phyloP scores from a whole-genome alignment of 106 monocot genomes.

The Triglochin maritima region DNA sequence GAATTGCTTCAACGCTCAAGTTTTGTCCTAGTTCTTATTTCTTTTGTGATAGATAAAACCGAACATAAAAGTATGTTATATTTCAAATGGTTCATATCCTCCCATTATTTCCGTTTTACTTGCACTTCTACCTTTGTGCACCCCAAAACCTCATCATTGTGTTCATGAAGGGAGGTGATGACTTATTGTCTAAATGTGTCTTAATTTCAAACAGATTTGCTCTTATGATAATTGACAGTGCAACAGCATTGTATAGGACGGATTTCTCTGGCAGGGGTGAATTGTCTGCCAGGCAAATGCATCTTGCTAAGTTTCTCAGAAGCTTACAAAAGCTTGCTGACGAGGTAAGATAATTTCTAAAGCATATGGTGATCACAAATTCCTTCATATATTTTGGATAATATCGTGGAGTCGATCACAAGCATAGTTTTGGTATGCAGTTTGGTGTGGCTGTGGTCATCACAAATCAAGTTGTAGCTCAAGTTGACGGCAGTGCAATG shows the following conservation, averaged over 20 bases:
- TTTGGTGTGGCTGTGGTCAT: constrained; percentile 94
- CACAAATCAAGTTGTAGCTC: constrained; percentile 96
- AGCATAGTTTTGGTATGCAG: constrained; percentile 20
- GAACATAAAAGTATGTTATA: too few relatives aligned
- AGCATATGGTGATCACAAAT: background rate
- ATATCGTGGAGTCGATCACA: background rate
- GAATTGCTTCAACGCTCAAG: too few relatives aligned
- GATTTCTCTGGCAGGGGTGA: constrained; percentile 81
- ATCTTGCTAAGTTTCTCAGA: constrained; percentile 63
- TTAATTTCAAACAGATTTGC: constrained; percentile 38
- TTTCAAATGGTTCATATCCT: too few relatives aligned
- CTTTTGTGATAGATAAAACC: too few relatives aligned
- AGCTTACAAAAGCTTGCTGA: constrained; percentile 71
- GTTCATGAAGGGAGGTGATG: too few relatives aligned
- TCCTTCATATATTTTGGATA: background rate
- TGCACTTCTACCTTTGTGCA: too few relatives aligned
- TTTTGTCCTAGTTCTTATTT: too few relatives aligned
- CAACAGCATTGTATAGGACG: constrained; percentile 60
- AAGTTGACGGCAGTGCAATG: constrained; percentile 90
- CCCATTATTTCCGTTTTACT: too few relatives aligned
- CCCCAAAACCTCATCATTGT: too few relatives aligned
- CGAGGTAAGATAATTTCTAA: constrained; percentile 20
- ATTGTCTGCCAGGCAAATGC: constrained; percentile 72
- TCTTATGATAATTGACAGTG: constrained; percentile 73
- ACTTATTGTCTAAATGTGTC: too few relatives aligned